Conservation (phyloP, 441 rosid species). For the Eutrema salsugineum region DNA sequence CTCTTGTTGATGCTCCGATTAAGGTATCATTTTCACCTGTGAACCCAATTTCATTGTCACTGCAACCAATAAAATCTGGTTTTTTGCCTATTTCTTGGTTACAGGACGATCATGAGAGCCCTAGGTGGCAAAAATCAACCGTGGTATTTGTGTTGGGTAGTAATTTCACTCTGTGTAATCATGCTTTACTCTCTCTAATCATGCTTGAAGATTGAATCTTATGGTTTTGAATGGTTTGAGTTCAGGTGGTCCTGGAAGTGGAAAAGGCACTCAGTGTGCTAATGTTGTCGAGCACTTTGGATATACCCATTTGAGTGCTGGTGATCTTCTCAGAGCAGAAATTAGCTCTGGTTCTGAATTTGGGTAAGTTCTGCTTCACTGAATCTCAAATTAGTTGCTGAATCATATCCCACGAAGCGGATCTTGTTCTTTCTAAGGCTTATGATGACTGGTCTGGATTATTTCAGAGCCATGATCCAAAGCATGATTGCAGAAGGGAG, state of each 20-base stretch:
- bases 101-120: constrained; percentile 46
- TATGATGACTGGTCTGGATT: not conserved
- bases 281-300: constrained; percentile 65
- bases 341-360: constrained; percentile 80
- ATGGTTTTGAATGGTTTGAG: constrained; percentile 18
- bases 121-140: constrained; percentile 52
- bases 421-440: not conserved
- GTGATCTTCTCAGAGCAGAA: constrained; percentile 91
- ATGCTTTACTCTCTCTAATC: not conserved
- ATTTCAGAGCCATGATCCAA: constrained; percentile 76
- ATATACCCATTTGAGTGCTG: constrained; percentile 90
- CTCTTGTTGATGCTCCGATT: constrained; percentile 34
- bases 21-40: constrained; percentile 33
- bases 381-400: not conserved
- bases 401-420: not conserved
- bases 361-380: constrained; percentile 48
- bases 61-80: not conserved
- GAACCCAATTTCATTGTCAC: not conserved
- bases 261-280: constrained; percentile 90
- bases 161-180: not conserved
- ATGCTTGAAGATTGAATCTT: not conserved
- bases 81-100: not conserved
- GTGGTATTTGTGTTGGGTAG: constrained; percentile 89
- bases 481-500: constrained; percentile 83
- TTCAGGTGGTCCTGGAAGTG: constrained; percentile 92